Evolutionary conservation across 225 moss, liverwort and hornwort genomes (phyloP), one percentile per base, ranked within the genome.

Genomic region (Physcomitrellopsis africana): DNA sequence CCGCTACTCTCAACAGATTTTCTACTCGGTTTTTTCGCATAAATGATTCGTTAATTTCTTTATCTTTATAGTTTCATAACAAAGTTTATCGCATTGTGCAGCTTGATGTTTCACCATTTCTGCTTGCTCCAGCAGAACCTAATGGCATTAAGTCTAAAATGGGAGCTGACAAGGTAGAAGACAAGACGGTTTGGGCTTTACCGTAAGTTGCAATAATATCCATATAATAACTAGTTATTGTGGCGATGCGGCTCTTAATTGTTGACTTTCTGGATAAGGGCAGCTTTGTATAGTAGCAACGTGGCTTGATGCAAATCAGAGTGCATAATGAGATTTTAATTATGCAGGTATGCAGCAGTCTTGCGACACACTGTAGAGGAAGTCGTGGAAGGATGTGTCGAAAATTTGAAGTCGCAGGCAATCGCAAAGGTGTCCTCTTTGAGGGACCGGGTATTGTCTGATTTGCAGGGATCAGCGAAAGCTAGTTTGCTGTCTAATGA

Each of bases 281-380:
- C 43, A 22, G 13, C 56, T 51, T 75, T 16, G 51, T 26, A 10
- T 59, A 52, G 3, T 54, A 65, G 10, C 44, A 29, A 57, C 15
- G 60, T 72, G 14, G 47, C 44, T 67, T 67, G 48, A 27, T 71
- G 68, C 62, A 68, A 41, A n/a, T n/a, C 53, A 68, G 8, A 47
- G 32, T 63, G 20, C 19, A 26, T 42, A 29, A 65, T 80, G 57
- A 67, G 47, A 42, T 51, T 61, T 32, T 55, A 45, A 48, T 67
- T 20, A 23, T 77, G 72, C 80, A 95, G 95, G 58, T 97, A 97
- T 69, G 90, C 93, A 76, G 88, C 87, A 75, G 94, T 97, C 19
- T 81, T 97, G 76, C 88, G 91, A 62, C 97, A 97, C 73, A 94
- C 97, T 24, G 97, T 97, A 56, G 97, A 97, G 82, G 97, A 97